These are phyloP conservation scores for Cudoniella acicularis DNA, from an alignment of 495 filamentous ascomycete genomes.

Conservation along the genomic window DNA sequence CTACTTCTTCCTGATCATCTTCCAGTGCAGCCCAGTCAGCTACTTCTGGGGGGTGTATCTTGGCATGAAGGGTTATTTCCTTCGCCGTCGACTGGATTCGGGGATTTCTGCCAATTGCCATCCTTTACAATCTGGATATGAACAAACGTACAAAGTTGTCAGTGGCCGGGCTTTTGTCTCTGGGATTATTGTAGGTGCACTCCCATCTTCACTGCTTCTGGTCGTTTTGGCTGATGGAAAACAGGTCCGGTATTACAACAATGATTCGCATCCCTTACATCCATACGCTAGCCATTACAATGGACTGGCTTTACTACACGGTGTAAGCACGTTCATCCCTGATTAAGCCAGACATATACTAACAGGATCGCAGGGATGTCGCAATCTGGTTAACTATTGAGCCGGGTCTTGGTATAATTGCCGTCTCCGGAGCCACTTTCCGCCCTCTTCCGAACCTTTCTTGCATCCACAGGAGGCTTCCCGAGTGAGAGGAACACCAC, in stretches of 20 bases:
- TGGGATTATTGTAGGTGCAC: slow-evolving; percentile 32
- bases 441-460: slow-evolving; percentile 28
- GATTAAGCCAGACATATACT: not conserved
- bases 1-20: slow-evolving; percentile 37
- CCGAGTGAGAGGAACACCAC: not conserved
- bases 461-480: not conserved
- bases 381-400: slow-evolving; percentile 34
- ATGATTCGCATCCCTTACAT: slow-evolving; percentile 39
- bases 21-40: slow-evolving; percentile 35
- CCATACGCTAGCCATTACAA: slow-evolving; percentile 24
- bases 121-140: slow-evolving; percentile 39
- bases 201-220: not conserved
- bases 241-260: slow-evolving; percentile 34
- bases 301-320: slow-evolving; percentile 23
- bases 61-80: slow-evolving; percentile 26
- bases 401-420: slow-evolving; percentile 32
- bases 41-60: slow-evolving; percentile 36
- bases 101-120: slow-evolving; percentile 38
- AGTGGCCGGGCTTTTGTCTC: slow-evolving; percentile 30
- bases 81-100: slow-evolving; percentile 38
- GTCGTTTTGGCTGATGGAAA: slow-evolving; percentile 3
- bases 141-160: slow-evolving; percentile 30
- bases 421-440: slow-evolving; percentile 26
- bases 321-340: slow-evolving; percentile 8
- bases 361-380: slow-evolving; percentile 14